Evolutionary conservation across 352 stramenopile genomes (phyloP).

Genomic region (Elongisporangium anandrum): DNA sequence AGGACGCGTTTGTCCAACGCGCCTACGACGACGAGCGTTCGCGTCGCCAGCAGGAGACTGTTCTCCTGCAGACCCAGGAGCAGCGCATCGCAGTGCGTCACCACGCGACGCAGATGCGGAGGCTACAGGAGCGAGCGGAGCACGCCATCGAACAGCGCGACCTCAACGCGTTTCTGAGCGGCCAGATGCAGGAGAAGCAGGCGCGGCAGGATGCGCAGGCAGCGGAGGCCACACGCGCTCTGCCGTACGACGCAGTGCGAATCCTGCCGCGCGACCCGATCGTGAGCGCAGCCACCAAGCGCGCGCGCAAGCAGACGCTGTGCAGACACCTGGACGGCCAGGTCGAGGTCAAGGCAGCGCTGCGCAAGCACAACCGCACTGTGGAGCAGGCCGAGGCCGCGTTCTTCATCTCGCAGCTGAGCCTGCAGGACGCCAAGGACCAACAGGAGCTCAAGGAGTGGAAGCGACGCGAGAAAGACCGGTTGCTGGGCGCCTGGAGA

Average conservation of each 20-base stretch:
- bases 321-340: slow-evolving; percentile 39
- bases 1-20: slow-evolving; percentile 9
- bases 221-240: slow-evolving; percentile 6
- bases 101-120: slow-evolving; percentile 29
- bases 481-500: slow-evolving; percentile 35
- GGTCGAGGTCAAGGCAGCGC: slow-evolving; percentile 33
- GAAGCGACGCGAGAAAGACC: slow-evolving; percentile 28
- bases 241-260: slow-evolving; percentile 18
- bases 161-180: slow-evolving; percentile 42
- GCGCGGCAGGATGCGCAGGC: slow-evolving; percentile 8
- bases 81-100: slow-evolving; percentile 16
- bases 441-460: slow-evolving; percentile 14
- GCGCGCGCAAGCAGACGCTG: slow-evolving; percentile 34
- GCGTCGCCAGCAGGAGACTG: slow-evolving; percentile 7
- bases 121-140: slow-evolving; percentile 37
- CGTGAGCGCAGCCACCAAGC: slow-evolving; percentile 21
- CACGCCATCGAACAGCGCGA: slow-evolving; percentile 30
- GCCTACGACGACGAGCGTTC: slow-evolving; percentile 11
- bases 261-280: slow-evolving; percentile 39
- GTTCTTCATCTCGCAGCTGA: slow-evolving; percentile 48
- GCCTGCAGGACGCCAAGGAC: slow-evolving; percentile 29
- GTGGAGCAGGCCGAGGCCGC: slow-evolving; percentile 55
- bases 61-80: slow-evolving; percentile 8
- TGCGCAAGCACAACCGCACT: slow-evolving; percentile 24
- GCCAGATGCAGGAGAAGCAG: slow-evolving; percentile 44